phyloP scores from a whole-genome alignment of 371 early-diverging fungal species.

The Amoeboaphelidium protococcarum region DNA sequence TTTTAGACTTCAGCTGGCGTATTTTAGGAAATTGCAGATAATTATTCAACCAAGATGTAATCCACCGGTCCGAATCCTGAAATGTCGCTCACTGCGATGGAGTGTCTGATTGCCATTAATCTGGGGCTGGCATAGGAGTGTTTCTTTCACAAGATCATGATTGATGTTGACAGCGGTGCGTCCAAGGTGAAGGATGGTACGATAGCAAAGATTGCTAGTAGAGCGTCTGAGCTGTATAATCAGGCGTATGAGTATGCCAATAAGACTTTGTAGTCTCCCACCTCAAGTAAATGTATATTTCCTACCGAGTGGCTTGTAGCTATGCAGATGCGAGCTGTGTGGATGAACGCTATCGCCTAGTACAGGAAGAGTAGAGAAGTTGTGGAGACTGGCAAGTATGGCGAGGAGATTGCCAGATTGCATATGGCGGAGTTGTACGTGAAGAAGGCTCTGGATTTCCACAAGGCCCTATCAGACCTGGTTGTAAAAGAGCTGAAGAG shows the following conservation, averaged over 20 bases:
- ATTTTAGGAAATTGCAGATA: neutral
- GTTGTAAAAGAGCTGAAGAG: neutral
- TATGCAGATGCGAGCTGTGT: neutral
- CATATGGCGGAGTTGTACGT: neutral
- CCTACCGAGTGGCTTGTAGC: neutral
- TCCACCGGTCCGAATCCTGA: neutral
- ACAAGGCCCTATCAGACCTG: neutral
- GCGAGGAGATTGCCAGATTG: neutral
- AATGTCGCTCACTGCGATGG: neutral
- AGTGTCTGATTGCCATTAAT: neutral
- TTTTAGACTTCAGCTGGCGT: neutral
- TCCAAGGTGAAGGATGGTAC: neutral
- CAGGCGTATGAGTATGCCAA: neutral
- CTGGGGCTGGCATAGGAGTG: neutral
- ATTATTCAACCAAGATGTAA: neutral
- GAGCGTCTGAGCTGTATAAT: neutral
- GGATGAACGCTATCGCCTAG: neutral
- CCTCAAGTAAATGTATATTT: neutral
- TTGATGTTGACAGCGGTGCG: neutral
- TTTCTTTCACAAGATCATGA: neutral
- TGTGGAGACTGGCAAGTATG: neutral
- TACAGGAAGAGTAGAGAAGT: neutral
- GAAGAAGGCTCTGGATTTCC: neutral
- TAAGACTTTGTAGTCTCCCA: neutral
- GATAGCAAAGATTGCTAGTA: neutral